Percentiles rank a stretch among this genome's conserved stretches.
Conservation (phyloP, 306 rosid species). For the Castanea crenata region DNA sequence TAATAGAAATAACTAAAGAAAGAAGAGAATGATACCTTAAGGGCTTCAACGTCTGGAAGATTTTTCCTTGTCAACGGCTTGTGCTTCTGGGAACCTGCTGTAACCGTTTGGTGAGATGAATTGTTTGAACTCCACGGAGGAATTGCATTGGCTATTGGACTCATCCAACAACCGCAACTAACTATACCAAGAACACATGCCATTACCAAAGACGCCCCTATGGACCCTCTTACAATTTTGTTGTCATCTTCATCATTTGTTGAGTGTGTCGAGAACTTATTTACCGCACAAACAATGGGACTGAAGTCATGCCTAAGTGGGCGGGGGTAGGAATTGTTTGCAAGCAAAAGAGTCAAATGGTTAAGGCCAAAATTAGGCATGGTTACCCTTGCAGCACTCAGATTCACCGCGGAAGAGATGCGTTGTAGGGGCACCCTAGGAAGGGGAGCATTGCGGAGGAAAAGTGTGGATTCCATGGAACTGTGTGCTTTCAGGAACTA, state of each 20-base stretch:
- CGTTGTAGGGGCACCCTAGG: not conserved
- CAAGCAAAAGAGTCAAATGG: not conserved
- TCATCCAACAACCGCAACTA: constrained; percentile 1
- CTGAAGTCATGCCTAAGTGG: not conserved
- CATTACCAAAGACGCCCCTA: constrained; percentile 19
- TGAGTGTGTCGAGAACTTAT: not conserved
- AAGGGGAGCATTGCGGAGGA: constrained; percentile 1
- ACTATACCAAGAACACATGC: constrained; percentile 25
- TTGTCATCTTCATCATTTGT: not conserved
- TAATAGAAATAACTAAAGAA: too few relatives aligned
- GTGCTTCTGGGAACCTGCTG: not conserved
- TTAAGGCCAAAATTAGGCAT: not conserved
- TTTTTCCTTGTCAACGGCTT: not conserved
- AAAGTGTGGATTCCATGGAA: constrained; percentile 7
- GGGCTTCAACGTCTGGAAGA: not conserved
- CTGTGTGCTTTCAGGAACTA: not conserved
- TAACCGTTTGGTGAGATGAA: not conserved
- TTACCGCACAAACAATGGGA: not conserved
- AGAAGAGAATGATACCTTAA: constrained; percentile 13
- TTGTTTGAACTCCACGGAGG: not conserved
- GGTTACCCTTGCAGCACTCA: not conserved
- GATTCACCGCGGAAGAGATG: not conserved
- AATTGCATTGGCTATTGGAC: constrained; percentile 3
- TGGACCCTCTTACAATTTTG: not conserved
- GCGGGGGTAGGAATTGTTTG: not conserved